Conservation (phyloP, 345 rosid species). For the Kernera saxatilis region DNA sequence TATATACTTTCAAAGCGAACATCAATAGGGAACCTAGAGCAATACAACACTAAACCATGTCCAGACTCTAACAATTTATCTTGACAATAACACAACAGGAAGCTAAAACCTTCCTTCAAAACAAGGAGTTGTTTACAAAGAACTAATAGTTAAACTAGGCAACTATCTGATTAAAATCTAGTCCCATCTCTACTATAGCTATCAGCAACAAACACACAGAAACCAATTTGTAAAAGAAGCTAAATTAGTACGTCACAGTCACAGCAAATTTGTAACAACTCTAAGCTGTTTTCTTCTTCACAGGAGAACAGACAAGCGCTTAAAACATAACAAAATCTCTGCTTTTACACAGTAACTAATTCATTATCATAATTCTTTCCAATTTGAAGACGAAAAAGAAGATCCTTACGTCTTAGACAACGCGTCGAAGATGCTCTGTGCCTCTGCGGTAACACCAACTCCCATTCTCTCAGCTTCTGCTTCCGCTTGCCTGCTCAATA, state of each 20-base stretch:
- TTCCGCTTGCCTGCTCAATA: conserved; percentile 74
- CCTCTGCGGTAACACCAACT: conserved; percentile 88
- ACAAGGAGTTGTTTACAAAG: not conserved
- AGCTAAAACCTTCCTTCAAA: not conserved
- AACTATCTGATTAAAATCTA: not conserved
- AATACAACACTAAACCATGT: not conserved
- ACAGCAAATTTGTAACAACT: not conserved
- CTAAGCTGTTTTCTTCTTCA: not conserved
- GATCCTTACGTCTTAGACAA: conserved; percentile 76
- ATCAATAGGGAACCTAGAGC: not conserved
- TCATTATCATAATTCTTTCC: not conserved
- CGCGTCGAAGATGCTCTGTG: conserved; percentile 81
- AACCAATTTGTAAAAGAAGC: not conserved
- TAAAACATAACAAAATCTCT: not conserved
- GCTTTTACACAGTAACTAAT: not conserved
- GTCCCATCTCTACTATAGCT: not conserved
- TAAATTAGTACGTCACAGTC: not conserved
- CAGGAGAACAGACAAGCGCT: not conserved
- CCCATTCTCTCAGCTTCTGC: conserved; percentile 82
- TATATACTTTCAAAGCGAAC: not conserved
- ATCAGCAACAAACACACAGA: not conserved
- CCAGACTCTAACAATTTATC: not conserved
- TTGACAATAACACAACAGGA: not conserved
- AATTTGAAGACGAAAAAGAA: not conserved
- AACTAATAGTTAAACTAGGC: not conserved